Conservation (phyloP, 345 rosid species). For the Capsella bursapastoris region DNA sequence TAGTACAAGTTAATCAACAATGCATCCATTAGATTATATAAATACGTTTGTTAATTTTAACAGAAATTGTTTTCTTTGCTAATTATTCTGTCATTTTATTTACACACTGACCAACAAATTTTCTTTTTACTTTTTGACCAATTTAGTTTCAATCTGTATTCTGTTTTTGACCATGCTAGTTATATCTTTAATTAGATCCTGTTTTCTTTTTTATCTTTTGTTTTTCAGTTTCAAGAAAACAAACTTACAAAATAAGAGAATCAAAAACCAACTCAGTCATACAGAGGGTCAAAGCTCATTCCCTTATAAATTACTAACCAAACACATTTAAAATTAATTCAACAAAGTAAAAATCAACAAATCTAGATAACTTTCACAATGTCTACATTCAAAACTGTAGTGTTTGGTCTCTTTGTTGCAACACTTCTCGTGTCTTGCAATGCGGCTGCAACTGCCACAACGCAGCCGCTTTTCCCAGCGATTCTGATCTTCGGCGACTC, state of each 20-base stretch:
- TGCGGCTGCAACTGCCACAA: background rate
- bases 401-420: constrained; percentile 19
- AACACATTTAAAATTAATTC: constrained; percentile 6
- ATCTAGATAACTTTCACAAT: constrained; percentile 10
- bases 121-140: background rate
- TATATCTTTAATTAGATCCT: constrained; percentile 10
- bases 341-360: background rate
- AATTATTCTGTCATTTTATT: background rate
- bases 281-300: background rate
- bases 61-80: background rate
- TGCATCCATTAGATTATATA: background rate
- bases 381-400: background rate
- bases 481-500: constrained; percentile 32
- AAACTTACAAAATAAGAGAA: constrained; percentile 12
- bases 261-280: background rate
- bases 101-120: background rate
- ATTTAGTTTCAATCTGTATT: background rate
- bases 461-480: constrained; percentile 15
- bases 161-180: constrained; percentile 16
- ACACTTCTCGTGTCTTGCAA: constrained; percentile 1
- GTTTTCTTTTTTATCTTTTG: background rate
- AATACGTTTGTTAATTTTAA: background rate
- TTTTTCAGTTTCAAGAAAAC: constrained; percentile 15
- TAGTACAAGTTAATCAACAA: background rate
- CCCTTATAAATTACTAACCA: background rate